Evolutionary conservation across 768 basidiomycete species (phyloP).

Genomic region (Mrakia frigida): DNA sequence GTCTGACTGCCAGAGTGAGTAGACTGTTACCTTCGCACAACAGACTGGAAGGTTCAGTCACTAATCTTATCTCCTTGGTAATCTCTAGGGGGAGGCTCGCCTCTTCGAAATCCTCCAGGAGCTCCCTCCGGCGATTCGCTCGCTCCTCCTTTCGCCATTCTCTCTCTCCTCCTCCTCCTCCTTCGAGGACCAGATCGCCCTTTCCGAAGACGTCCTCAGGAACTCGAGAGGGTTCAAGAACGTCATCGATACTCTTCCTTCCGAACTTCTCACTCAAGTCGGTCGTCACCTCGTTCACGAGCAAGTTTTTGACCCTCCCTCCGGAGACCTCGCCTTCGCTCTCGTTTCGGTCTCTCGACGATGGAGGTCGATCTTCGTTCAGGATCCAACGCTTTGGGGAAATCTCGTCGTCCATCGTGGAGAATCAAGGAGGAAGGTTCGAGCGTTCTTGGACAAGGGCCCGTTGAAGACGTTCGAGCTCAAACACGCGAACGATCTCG

Average conservation of each 20-base stretch:
- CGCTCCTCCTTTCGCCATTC: no score
- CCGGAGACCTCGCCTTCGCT: not conserved
- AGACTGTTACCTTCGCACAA: no score
- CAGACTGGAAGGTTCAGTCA: no score
- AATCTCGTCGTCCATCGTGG: not conserved
- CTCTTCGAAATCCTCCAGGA: no score
- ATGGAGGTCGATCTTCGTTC: not conserved
- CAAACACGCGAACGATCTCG: not conserved
- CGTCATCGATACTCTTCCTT: not conserved
- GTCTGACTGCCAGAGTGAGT: no score
- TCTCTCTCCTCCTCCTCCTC: not conserved
- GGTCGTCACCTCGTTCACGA: not conserved
- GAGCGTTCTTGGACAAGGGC: not conserved
- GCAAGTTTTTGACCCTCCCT: not conserved
- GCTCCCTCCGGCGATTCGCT: no score
- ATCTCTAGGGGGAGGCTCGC: no score
- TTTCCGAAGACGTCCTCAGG: not conserved
- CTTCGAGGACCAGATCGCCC: not conserved
- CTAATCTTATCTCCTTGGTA: no score
- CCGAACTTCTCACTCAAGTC: not conserved
- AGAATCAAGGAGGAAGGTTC: not conserved
- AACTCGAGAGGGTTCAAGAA: not conserved
- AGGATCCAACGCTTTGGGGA: not conserved
- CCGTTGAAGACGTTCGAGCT: not conserved
- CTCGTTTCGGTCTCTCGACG: not conserved